Conservation (phyloP, 805 yeast species). For the Brettanomyces custersianus region DNA sequence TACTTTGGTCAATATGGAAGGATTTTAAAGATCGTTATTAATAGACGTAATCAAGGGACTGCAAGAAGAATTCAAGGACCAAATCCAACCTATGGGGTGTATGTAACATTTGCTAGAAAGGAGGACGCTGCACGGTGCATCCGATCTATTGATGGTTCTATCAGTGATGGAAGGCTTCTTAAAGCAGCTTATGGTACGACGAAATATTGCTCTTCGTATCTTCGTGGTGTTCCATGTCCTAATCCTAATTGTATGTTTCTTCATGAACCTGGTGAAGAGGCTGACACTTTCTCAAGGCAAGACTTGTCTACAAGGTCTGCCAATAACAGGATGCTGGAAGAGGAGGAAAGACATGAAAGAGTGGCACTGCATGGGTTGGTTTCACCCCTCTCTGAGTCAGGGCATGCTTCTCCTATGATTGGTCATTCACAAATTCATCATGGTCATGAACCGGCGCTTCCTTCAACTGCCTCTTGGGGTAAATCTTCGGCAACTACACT, state of each 20-base stretch:
- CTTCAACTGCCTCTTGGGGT: conserved; percentile 68
- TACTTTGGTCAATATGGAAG: conserved; percentile 99
- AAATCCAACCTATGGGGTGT: conserved; percentile 83
- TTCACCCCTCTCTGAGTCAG: conserved; percentile 20
- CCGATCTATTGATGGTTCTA: conserved; percentile 83
- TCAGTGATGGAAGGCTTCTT: conserved; percentile 82
- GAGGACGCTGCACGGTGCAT: conserved; percentile 96
- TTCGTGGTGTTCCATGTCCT: conserved; percentile 93
- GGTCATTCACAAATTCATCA: conserved; percentile 6
- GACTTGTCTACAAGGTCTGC: conserved; percentile 73
- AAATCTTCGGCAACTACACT: conserved; percentile 16
- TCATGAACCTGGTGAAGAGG: conserved; percentile 99
- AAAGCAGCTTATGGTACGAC: conserved; percentile 98
- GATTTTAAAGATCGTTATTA: conserved; percentile 87
- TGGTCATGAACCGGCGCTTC: conserved; percentile 31
- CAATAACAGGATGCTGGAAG: conserved; percentile 29
- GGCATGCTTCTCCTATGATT: conserved; percentile 10
- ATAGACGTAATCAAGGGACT: conserved; percentile 52
- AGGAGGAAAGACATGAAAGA: conserved; percentile 12
- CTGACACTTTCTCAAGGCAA: conserved; percentile 89
- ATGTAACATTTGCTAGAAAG: conserved; percentile 85
- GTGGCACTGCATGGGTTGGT: conserved; percentile 27
- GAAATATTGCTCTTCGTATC: conserved; percentile 92
- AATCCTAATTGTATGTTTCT: conserved; percentile 98
- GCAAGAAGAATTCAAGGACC: conserved; percentile 26